A percentile compares a stretch with the other conserved stretches of the same genome.
phyloP scores from a whole-genome alignment of 306 rosid species.

The Gleditsia sinensis region DNA sequence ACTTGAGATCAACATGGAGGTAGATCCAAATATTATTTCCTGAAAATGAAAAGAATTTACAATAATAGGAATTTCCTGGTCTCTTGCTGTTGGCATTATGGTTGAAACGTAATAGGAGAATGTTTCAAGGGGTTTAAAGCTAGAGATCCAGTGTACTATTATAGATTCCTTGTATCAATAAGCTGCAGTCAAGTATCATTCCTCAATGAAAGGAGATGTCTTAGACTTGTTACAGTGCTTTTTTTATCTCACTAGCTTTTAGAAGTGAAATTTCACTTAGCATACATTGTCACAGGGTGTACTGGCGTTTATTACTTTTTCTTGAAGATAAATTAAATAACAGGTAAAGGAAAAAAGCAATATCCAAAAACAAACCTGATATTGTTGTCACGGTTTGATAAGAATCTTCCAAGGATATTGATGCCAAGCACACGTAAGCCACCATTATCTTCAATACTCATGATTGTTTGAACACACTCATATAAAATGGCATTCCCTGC shows the following conservation, averaged over 20 bases:
- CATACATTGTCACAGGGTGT: conserved; percentile 8
- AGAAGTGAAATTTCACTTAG: neutral
- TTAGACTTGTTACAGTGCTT: conserved; percentile 14
- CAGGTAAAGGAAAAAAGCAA: conserved; percentile 10
- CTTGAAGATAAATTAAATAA: conserved; percentile 2
- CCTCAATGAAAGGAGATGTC: conserved; percentile 23
- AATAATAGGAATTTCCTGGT: conserved; percentile 1
- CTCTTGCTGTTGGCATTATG: neutral
- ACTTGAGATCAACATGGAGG: neutral
- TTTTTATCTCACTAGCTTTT: neutral
- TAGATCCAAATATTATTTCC: neutral
- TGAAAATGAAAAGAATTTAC: neutral
- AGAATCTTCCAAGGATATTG: conserved; percentile 95
- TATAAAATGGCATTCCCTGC: conserved; percentile 96
- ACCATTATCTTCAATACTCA: conserved; percentile 96
- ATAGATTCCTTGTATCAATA: conserved; percentile 14
- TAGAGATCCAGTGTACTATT: conserved; percentile 18
- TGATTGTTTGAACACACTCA: conserved; percentile 95
- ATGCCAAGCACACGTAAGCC: conserved; percentile 98
- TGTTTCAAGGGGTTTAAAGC: conserved; percentile 13
- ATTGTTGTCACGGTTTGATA: conserved; percentile 96
- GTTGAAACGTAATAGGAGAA: conserved; percentile 10
- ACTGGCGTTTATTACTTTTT: neutral
- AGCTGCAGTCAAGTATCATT: conserved; percentile 21
- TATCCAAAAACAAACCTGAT: conserved; percentile 68